Percentiles rank a stretch among this genome's conserved stretches.
These are phyloP conservation scores for Escovopsis weberi DNA, from an alignment of 2,329 filamentous ascomycete genomes.

Conservation along the genomic window DNA sequence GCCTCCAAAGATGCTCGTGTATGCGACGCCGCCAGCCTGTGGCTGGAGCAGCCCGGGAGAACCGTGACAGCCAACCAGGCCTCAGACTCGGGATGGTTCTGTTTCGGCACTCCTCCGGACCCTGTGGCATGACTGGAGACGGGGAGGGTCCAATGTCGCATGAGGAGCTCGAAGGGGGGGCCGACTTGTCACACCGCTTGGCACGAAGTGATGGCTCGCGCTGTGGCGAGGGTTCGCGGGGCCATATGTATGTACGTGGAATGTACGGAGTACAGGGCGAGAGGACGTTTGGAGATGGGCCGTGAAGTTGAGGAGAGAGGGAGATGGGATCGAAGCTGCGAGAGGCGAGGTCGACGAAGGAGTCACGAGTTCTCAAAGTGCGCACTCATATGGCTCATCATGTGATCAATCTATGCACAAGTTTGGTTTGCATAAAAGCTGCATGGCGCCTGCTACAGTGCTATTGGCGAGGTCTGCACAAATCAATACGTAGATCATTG, in stretches of 20 bases:
- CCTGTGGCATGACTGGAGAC: background rate
- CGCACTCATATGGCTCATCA: slow-evolving; percentile 4
- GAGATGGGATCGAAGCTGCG: background rate
- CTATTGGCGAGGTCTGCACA: too few relatives aligned
- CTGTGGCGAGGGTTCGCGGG: background rate
- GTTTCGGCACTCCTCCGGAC: background rate
- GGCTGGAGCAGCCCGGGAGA: background rate
- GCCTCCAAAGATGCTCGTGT: background rate
- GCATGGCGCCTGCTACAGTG: too few relatives aligned
- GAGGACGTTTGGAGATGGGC: slow-evolving; percentile 1
- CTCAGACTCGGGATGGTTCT: background rate
- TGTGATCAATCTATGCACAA: background rate
- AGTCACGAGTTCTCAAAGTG: background rate
- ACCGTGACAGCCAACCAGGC: background rate
- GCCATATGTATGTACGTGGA: slow-evolving; percentile 1
- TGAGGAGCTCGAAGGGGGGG: too few relatives aligned
- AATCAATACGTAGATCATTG: too few relatives aligned
- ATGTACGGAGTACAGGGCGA: background rate
- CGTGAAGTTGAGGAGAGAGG: slow-evolving; percentile 1
- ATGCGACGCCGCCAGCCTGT: background rate
- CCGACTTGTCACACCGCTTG: slow-evolving; percentile 5
- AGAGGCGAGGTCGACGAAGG: slow-evolving; percentile 1
- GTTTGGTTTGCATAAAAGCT: too few relatives aligned
- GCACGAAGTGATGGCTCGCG: background rate
- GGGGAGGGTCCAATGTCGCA: too few relatives aligned